phyloP scores from a whole-genome alignment of 345 rosid species.

The Turnera subulata region DNA sequence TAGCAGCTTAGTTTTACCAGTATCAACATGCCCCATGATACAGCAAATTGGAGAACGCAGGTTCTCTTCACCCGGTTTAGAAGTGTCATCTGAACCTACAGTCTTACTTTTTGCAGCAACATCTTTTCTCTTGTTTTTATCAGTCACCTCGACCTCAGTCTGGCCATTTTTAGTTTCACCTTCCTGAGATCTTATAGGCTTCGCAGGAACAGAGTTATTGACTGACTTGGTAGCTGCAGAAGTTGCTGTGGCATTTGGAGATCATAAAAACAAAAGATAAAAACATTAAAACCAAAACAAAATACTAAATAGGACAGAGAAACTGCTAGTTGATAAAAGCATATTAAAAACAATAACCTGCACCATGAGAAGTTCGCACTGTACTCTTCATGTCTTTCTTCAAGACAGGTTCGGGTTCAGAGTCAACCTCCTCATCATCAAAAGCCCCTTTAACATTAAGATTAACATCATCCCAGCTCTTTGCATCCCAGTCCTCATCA shows the following conservation, averaged over 20 bases:
- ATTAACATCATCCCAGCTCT: constrained; percentile 91
- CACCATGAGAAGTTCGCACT: constrained; percentile 26
- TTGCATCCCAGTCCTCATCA: constrained; percentile 94
- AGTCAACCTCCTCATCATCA: constrained; percentile 83
- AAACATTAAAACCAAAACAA: constrained; percentile 7
- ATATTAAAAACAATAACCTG: constrained; percentile 33
- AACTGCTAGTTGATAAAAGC: neutral
- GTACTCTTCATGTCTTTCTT: constrained; percentile 50
- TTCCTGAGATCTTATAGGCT: constrained; percentile 26
- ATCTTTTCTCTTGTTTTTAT: constrained; percentile 32
- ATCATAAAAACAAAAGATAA: neutral
- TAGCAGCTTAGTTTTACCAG: constrained; percentile 93
- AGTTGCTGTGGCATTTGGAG: constrained; percentile 18
- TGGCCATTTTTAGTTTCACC: constrained; percentile 27
- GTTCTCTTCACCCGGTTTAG: constrained; percentile 45
- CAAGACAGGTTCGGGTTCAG: constrained; percentile 46
- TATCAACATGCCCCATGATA: constrained; percentile 98
- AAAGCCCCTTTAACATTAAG: constrained; percentile 74
- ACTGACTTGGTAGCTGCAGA: constrained; percentile 33
- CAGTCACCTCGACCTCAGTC: constrained; percentile 33
- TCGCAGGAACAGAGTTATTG: constrained; percentile 24
- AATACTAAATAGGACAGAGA: neutral
- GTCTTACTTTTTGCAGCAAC: constrained; percentile 33
- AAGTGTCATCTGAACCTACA: constrained; percentile 23
- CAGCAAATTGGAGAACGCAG: constrained; percentile 96